A percentile compares a stretch with the other conserved stretches of the same genome.
Evolutionary conservation across 1,284 basidiomycete species (phyloP).

Genomic region (Ustilago nuda): DNA sequence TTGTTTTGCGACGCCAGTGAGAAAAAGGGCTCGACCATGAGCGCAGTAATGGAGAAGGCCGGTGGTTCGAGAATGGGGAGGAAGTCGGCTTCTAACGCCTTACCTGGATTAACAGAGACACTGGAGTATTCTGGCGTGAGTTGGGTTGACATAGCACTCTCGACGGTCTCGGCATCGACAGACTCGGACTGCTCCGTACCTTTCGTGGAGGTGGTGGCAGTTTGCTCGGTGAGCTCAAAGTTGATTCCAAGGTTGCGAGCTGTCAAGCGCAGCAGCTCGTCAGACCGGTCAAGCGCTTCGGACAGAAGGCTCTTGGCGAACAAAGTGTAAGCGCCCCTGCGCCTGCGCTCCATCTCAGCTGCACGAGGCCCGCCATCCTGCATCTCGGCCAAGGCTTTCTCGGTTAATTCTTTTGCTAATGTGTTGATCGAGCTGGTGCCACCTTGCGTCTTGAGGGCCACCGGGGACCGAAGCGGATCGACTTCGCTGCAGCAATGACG

Average conservation of each 20-base stretch:
- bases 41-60: constrained; percentile 39
- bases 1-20: constrained; percentile 30
- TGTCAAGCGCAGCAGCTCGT: constrained; percentile 23
- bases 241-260: constrained; percentile 39
- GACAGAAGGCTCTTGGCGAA: constrained; percentile 43
- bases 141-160: constrained; percentile 7
- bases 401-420: constrained; percentile 43
- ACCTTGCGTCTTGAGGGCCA: constrained; percentile 43
- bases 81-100: constrained; percentile 44
- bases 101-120: constrained; percentile 15
- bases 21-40: constrained; percentile 51
- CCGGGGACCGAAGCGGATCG: constrained; percentile 53
- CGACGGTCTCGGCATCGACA: not conserved
- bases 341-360: constrained; percentile 38
- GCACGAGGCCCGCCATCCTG: constrained; percentile 41
- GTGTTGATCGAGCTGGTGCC: constrained; percentile 21
- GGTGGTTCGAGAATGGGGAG: constrained; percentile 53
- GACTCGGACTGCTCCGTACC: not conserved
- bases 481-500: constrained; percentile 55
- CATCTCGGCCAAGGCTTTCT: constrained; percentile 42
- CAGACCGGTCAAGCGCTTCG: constrained; percentile 44
- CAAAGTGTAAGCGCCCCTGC: constrained; percentile 28
- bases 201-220: not conserved
- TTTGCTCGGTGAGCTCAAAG: constrained; percentile 4
- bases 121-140: constrained; percentile 19